Base-by-base conservation (phyloP, 805 yeast species). In the Kregervanrija fluxuum region DNA sequence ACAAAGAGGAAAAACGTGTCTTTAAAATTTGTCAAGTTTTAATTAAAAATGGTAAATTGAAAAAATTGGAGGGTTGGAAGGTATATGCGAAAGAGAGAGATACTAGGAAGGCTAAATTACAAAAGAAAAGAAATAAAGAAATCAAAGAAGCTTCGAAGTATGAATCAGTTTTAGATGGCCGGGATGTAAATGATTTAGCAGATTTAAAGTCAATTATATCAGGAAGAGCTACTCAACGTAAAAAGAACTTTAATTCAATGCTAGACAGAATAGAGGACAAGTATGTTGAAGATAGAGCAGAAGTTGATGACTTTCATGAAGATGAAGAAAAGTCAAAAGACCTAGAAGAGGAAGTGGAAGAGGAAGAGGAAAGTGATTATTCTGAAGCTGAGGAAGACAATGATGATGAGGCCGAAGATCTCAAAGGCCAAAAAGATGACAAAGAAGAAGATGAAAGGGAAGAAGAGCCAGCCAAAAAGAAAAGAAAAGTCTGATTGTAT, bases 1-100 rank as follows among this genome's bases (percentile, higher is more conserved):
- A 69, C 33, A 67, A 59, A 0, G 88, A 82, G 53, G 95, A 85
- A 54, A 63, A 62, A 31, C 70, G 96, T 34, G 70, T 85, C 37
- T 75, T 73, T 45, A 60, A 59, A 2, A 69, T 80, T 1, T 74
- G 87, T 30, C 65, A 70, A 31, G 66, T 66, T 11, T 65, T 79
- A 35, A 61, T 75, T 12, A 59, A 59, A 5, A 63, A 64, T 1
- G 64, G 67, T 2, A 66, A 66, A 14, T 43, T 57, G 8, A 64
- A 67, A 13, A 61, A 66, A 40, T 47, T 45, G 15, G 45, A 49
- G 1, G 31, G 41, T 13, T 66, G 75, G 48, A 67, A 63, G 6
- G 65, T 65, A 36, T 82, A 82, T 60, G 62, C 67, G 30, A 70
- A 73, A 46, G 70, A 75, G 2, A 66, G 85, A 34, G 63, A 66